phyloP scores from a whole-genome alignment of 2,329 filamentous ascomycete genomes.

The Pseudocercospora musae region DNA sequence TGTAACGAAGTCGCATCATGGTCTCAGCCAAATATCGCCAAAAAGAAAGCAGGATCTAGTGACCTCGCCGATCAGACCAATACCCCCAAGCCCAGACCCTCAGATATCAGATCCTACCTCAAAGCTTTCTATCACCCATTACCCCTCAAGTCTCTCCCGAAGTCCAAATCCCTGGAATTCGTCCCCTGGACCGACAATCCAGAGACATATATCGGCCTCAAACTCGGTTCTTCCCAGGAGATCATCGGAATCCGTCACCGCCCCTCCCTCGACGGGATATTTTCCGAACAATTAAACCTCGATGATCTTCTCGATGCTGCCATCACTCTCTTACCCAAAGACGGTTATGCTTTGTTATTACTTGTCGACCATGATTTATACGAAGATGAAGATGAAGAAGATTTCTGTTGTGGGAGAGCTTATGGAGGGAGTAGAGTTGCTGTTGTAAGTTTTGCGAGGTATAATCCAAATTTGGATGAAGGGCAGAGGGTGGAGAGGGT shows the following conservation, averaged over 20 bases:
- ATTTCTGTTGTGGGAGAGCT: slow-evolving; percentile 64
- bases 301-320: slow-evolving; percentile 59
- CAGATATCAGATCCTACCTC: slow-evolving; percentile 44
- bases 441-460: slow-evolving; percentile 61
- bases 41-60: too few species aligned
- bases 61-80: slow-evolving; percentile 41
- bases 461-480: slow-evolving; percentile 51
- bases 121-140: slow-evolving; percentile 55
- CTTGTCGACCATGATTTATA: slow-evolving; percentile 62
- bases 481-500: slow-evolving; percentile 44
- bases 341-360: slow-evolving; percentile 59
- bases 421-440: slow-evolving; percentile 63
- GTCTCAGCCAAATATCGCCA: too few species aligned
- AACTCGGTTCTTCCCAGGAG: slow-evolving; percentile 28
- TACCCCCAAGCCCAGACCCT: slow-evolving; percentile 6
- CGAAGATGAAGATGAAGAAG: slow-evolving; percentile 60
- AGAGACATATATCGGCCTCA: slow-evolving; percentile 44
- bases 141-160: slow-evolving; percentile 44
- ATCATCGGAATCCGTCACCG: slow-evolving; percentile 53
- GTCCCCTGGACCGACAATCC: slow-evolving; percentile 43
- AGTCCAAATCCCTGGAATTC: slow-evolving; percentile 41
- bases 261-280: slow-evolving; percentile 46
- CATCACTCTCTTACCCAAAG: slow-evolving; percentile 51
- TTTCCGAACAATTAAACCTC: slow-evolving; percentile 55
- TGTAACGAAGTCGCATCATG: slow-evolving; percentile 38